Conservation (phyloP, 768 basidiomycete genomes). For the Gymnopilus dilepis region DNA sequence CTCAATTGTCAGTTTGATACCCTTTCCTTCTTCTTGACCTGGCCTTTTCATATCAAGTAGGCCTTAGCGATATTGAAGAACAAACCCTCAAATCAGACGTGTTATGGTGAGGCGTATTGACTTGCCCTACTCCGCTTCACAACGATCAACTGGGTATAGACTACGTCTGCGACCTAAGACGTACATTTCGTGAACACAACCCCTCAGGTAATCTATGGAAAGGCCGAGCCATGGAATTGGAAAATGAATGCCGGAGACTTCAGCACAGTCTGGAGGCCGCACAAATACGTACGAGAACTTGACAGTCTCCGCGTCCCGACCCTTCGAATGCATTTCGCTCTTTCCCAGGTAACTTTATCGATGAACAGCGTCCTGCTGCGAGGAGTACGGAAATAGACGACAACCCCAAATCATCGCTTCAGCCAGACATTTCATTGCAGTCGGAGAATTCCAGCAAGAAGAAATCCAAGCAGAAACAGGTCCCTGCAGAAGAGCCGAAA, state of each 20-base stretch:
- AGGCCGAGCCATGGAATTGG: constrained; percentile 45
- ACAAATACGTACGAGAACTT: constrained; percentile 42
- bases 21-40: not conserved
- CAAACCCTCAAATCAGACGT: constrained; percentile 48
- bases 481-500: not conserved
- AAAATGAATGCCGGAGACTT: constrained; percentile 42
- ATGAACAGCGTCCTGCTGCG: not conserved
- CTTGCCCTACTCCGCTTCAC: not conserved
- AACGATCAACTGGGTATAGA: constrained; percentile 34
- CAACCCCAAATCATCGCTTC: not conserved
- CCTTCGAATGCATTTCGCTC: not conserved
- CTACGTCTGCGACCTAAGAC: constrained; percentile 48
- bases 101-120: constrained; percentile 44
- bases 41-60: constrained; percentile 31
- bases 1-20: constrained; percentile 40
- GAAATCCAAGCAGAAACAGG: constrained; percentile 13
- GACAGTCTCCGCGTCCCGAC: not conserved
- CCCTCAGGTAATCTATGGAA: constrained; percentile 41
- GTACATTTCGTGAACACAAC: constrained; percentile 17
- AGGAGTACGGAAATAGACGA: not conserved
- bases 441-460: constrained; percentile 7
- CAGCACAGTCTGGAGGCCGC: constrained; percentile 46
- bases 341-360: constrained; percentile 1
- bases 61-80: constrained; percentile 51
- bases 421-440: not conserved